These are phyloP conservation scores for Rhynchosporium secalis DNA, from an alignment of 2,329 filamentous ascomycete species.

Conservation along the genomic window DNA sequence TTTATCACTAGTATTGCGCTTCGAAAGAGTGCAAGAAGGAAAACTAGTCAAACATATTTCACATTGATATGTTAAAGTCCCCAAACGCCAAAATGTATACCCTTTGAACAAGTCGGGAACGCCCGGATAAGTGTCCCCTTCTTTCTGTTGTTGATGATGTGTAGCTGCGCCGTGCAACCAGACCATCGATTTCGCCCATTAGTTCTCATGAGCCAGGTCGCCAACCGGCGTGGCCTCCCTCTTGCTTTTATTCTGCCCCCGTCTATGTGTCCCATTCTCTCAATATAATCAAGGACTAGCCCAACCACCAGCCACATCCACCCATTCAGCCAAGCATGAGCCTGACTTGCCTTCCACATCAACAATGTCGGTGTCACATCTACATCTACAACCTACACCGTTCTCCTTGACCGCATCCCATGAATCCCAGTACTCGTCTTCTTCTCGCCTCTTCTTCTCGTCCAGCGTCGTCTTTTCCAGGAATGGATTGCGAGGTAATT, in stretches of 20 bases:
- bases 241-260: neutral
- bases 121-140: constrained; percentile 16
- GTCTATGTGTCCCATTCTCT: constrained; percentile 7
- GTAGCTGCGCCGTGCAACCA: constrained; percentile 11
- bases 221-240: constrained; percentile 11
- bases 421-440: constrained; percentile 94
- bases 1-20: neutral
- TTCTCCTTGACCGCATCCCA: constrained; percentile 90
- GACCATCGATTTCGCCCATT: constrained; percentile 6
- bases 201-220: neutral
- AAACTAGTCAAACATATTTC: constrained; percentile 29
- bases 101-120: constrained; percentile 25
- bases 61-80: constrained; percentile 31
- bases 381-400: constrained; percentile 92
- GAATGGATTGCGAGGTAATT: constrained; percentile 77
- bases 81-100: constrained; percentile 32
- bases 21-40: neutral
- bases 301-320: constrained; percentile 95
- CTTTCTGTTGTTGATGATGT: constrained; percentile 5
- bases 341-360: constrained; percentile 98
- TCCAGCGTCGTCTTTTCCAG: constrained; percentile 80
- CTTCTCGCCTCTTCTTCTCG: constrained; percentile 81
- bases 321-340: constrained; percentile 93
- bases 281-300: constrained; percentile 46
- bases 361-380: constrained; percentile 94